These are phyloP conservation scores for Craspedostauros australis DNA, from an alignment of 108 stramenopile genomes.

Conservation along the genomic window DNA sequence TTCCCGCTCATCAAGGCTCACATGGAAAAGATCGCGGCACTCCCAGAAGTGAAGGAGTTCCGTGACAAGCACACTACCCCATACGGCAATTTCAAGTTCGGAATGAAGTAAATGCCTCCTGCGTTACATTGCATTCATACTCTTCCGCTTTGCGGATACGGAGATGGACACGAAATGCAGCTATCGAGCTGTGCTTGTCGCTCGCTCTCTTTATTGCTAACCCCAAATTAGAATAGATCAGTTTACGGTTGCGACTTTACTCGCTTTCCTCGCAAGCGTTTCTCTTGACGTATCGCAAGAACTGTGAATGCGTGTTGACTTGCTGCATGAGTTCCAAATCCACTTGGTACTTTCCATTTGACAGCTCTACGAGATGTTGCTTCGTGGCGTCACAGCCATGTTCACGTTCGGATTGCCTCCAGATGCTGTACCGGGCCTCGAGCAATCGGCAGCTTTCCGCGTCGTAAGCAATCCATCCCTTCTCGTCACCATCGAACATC, in stretches of 20 bases:
- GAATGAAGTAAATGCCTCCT: too few species aligned
- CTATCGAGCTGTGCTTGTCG: too few species aligned
- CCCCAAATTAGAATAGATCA: too few species aligned
- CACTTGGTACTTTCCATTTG: conserved; percentile 13
- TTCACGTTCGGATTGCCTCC: background rate
- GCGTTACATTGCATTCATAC: too few species aligned
- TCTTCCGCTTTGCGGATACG: too few species aligned
- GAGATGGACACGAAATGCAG: too few species aligned
- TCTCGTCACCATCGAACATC: conserved; percentile 24
- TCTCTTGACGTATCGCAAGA: conserved; percentile 12
- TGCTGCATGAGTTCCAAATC: conserved; percentile 26
- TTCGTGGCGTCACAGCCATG: background rate
- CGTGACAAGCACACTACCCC: conserved; percentile 6
- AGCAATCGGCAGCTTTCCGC: conserved; percentile 2
- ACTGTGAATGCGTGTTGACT: conserved; percentile 16
- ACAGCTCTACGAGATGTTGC: background rate
- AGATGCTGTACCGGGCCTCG: conserved; percentile 9
- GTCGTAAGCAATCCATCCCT: conserved; percentile 24
- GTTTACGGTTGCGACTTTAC: too few species aligned
- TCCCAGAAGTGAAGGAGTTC: conserved; percentile 3
- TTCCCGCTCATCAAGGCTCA: conserved; percentile 6
- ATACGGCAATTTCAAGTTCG: too few species aligned
- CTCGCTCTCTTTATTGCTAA: too few species aligned
- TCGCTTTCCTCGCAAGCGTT: too few species aligned
- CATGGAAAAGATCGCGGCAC: conserved; percentile 2